Evolutionary conservation across 1,139 yeast genomes (phyloP).

Genomic region (Yamadazyma membranifaciens): DNA sequence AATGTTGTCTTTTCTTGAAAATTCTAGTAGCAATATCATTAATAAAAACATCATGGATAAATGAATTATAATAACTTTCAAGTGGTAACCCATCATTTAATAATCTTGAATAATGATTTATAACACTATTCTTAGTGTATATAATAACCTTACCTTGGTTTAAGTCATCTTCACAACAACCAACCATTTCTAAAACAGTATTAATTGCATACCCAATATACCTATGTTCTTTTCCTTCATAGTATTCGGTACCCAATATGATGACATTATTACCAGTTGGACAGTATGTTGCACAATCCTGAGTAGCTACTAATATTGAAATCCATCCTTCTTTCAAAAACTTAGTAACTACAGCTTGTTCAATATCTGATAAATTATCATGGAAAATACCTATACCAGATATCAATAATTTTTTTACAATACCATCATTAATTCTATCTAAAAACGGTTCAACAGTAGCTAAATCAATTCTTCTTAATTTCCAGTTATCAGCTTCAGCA

Average conservation of each 20-base stretch:
- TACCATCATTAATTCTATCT: slow-evolving; percentile 45
- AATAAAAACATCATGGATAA: slow-evolving; percentile 64
- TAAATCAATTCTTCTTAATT: slow-evolving; percentile 22
- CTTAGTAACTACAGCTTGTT: slow-evolving; percentile 52
- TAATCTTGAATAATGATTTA: slow-evolving; percentile 69
- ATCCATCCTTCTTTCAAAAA: slow-evolving; percentile 51
- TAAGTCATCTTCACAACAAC: slow-evolving; percentile 42
- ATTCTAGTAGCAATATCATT: slow-evolving; percentile 68
- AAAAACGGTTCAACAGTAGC: slow-evolving; percentile 42
- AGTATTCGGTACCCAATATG: slow-evolving; percentile 69
- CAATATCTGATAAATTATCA: slow-evolving; percentile 56
- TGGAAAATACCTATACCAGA: slow-evolving; percentile 70
- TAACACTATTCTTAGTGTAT: slow-evolving; percentile 54
- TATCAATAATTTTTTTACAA: slow-evolving; percentile 43
- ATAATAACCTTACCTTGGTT: slow-evolving; percentile 44
- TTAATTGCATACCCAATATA: slow-evolving; percentile 66
- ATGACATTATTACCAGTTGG: slow-evolving; percentile 58
- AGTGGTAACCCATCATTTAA: slow-evolving; percentile 75
- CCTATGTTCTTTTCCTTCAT: slow-evolving; percentile 73
- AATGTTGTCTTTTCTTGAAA: slow-evolving; percentile 74
- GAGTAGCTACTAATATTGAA: slow-evolving; percentile 55
- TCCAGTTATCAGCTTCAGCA: slow-evolving; percentile 29
- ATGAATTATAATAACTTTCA: slow-evolving; percentile 67
- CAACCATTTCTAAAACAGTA: slow-evolving; percentile 73
- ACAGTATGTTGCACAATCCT: slow-evolving; percentile 49